Conservation (phyloP, 257 asterid species). For the Solanum sitiens region DNA sequence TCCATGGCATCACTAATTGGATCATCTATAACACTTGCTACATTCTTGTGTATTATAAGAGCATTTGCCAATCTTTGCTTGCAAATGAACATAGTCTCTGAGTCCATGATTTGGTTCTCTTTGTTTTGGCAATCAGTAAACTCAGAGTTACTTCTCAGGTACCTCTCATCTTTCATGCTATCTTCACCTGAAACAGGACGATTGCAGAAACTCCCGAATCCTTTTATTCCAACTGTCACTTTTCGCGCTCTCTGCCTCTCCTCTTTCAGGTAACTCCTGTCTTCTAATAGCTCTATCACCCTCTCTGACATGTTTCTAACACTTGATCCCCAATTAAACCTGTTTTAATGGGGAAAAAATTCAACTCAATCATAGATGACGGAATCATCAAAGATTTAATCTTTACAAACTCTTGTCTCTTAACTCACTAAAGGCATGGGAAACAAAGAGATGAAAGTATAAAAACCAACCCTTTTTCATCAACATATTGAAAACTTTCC, state of each 20-base stretch:
- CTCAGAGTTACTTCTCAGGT: slow-evolving; percentile 15
- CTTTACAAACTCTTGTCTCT: not conserved
- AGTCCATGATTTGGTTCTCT: not conserved
- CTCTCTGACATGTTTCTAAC: slow-evolving; percentile 48
- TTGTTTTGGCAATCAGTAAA: not conserved
- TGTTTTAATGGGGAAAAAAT: not conserved
- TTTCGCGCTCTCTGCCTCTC: slow-evolving; percentile 58
- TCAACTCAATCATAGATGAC: not conserved
- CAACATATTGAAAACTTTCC: slow-evolving; percentile 42
- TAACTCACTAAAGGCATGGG: not conserved
- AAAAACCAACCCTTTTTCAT: slow-evolving; percentile 49
- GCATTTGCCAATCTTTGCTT: not conserved
- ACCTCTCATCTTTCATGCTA: not conserved
- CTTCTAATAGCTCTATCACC: slow-evolving; percentile 35
- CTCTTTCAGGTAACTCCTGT: slow-evolving; percentile 43
- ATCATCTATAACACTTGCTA: not conserved
- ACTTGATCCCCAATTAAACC: slow-evolving; percentile 80
- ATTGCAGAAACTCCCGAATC: slow-evolving; percentile 55
- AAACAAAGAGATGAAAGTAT: not conserved
- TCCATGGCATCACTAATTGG: not conserved
- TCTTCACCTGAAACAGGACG: not conserved
- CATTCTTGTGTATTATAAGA: not conserved
- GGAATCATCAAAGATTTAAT: not conserved
- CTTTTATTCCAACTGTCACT: slow-evolving; percentile 59
- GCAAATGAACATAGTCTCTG: not conserved